Evolutionary conservation across 768 basidiomycete genomes (phyloP), one percentile per base, ranked within the genome.

Genomic region (Pleurotus eryngii): DNA sequence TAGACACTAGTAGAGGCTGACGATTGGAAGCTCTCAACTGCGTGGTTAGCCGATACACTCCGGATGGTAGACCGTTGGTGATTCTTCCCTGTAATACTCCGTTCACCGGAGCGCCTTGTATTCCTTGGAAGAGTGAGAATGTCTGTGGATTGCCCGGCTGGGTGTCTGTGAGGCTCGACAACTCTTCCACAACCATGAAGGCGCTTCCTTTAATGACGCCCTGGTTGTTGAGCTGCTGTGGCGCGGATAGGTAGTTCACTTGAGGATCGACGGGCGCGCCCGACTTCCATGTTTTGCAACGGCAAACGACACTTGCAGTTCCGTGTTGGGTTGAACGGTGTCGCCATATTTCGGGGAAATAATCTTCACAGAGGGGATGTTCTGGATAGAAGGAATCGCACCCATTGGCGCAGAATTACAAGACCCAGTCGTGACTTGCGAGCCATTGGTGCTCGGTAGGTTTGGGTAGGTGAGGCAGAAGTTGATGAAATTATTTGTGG

Each of bases 401-500:
- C 81, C 82, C 69, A 85, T 83, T 5, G 81, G 79, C 5, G 78
- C 76, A 20, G 81, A 78, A 68, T 86, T 87, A 70, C 84, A 81
- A 46, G 83, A 85, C 35, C 80, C 81, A 35, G 72, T 72, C n/a
- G 67, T 64, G 60, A 81, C 74, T 63, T 79, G 82, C 59, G 76
- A 67, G 30, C 83, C 84, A 66, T 85, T 74, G 43, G 83, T 84
- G 64, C 85, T 71, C 12, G 79, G 78, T 46, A 76, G 68, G 54
- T 77, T 70, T 48, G 74, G 69, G 7, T 70, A 68, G 9, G 74
- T 76, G 27, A 74, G 63, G 64, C 81, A 85, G 65, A 77, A 78
- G 72, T 82, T 81, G 72, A 82, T 80, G 64, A 82, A 87, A 72
- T 86, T 86, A 72, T 87, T 84, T 17, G 68, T 73, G 12, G 80